These are phyloP conservation scores for Thermochaetoides dissita DNA, from an alignment of 2,329 filamentous ascomycete species.

Conservation along the genomic window DNA sequence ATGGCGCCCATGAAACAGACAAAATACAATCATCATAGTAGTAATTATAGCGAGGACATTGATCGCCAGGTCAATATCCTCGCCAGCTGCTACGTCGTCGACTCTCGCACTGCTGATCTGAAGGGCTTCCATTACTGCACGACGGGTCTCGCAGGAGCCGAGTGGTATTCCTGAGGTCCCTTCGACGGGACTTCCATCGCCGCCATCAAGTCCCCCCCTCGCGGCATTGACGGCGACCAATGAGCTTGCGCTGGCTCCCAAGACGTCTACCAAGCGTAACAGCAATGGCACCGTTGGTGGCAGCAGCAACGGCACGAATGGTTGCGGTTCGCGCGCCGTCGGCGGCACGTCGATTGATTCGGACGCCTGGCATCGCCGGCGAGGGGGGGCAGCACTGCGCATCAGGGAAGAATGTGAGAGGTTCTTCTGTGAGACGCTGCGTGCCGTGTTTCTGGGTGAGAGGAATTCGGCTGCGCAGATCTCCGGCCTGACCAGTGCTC, in stretches of 20 bases:
- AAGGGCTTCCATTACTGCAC: slow-evolving; percentile 90
- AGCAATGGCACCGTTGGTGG: too few relatives aligned
- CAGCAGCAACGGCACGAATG: slow-evolving; percentile 19
- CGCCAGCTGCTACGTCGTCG: slow-evolving; percentile 82
- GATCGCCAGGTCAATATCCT: slow-evolving; percentile 59
- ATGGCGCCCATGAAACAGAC: slow-evolving; percentile 61
- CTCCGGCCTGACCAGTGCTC: slow-evolving; percentile 78
- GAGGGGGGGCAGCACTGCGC: slow-evolving; percentile 87
- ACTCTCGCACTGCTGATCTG: slow-evolving; percentile 51
- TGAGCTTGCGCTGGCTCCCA: slow-evolving; percentile 51
- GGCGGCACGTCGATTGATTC: slow-evolving; percentile 18
- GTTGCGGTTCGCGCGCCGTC: slow-evolving; percentile 13
- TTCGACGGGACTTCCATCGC: slow-evolving; percentile 71
- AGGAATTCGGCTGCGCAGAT: slow-evolving; percentile 60
- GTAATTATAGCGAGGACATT: slow-evolving; percentile 60
- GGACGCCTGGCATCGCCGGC: slow-evolving; percentile 32
- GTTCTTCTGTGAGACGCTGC: slow-evolving; percentile 97
- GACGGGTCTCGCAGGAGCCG: slow-evolving; percentile 64
- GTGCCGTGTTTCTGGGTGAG: slow-evolving; percentile 91
- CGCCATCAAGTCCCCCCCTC: slow-evolving; percentile 80
- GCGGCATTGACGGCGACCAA: slow-evolving; percentile 56
- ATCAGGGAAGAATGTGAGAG: slow-evolving; percentile 99
- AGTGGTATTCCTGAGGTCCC: slow-evolving; percentile 94
- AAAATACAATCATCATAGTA: slow-evolving; percentile 57
- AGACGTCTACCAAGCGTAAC: slow-evolving; percentile 21